Evolutionary conservation across 1,139 yeast genomes (phyloP).

Genomic region (Hyphopichia burtonii): DNA sequence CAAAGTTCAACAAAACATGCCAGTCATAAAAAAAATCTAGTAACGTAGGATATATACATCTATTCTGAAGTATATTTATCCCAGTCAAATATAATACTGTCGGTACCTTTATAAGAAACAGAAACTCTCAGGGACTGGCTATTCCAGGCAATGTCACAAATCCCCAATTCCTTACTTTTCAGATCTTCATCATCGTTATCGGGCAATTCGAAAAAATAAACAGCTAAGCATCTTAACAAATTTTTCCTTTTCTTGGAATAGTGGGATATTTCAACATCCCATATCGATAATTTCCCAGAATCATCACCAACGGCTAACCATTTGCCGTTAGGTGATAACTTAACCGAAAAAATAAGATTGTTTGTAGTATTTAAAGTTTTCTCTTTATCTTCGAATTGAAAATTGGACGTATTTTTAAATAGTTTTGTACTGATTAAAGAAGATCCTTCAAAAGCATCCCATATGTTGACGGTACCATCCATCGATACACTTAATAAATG

Average conservation of each 20-base stretch:
- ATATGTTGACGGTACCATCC: conserved; percentile 69
- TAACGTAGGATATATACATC: background rate
- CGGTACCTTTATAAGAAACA: conserved; percentile 43
- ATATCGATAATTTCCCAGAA: conserved; percentile 54
- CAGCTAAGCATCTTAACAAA: conserved; percentile 23
- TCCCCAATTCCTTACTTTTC: conserved; percentile 21
- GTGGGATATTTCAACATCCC: conserved; percentile 38
- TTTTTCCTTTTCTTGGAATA: conserved; percentile 10
- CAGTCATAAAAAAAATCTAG: background rate
- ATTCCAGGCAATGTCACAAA: conserved; percentile 48
- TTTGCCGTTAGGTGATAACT: conserved; percentile 48
- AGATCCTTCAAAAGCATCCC: conserved; percentile 56
- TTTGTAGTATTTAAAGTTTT: conserved; percentile 9
- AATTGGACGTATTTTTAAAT: conserved; percentile 22
- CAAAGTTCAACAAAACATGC: background rate
- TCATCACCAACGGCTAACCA: conserved; percentile 64
- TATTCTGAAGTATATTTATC: background rate
- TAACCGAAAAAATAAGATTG: conserved; percentile 44
- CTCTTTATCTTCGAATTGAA: conserved; percentile 11
- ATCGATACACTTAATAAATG: conserved; percentile 48
- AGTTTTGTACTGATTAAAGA: conserved; percentile 23
- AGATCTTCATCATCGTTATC: conserved; percentile 4
- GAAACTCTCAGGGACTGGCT: conserved; percentile 28
- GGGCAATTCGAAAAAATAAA: conserved; percentile 16
- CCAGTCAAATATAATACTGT: conserved; percentile 37